Base-by-base conservation (phyloP, 75 land plant genomes). In the Picea sitchensis region DNA sequence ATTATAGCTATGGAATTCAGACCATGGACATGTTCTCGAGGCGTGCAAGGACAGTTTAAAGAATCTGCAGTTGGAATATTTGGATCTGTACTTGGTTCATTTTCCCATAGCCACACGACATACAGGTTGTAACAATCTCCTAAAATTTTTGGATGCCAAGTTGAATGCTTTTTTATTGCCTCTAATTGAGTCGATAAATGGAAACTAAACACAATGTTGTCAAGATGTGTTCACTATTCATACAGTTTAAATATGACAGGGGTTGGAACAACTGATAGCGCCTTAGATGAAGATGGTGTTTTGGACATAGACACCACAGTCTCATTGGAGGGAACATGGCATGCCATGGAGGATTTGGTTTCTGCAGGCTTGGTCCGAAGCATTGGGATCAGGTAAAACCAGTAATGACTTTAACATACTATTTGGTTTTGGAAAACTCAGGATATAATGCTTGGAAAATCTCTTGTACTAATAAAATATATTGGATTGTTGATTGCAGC, bases 11-110 rank as follows among this genome's bases (percentile, higher is more conserved):
- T 97, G 99, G 99, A 97, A 93, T 76, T 93, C 98, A 44, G 99
- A 97, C 76, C 99, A 97, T 81, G 94, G 94, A 26, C 98, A 95
- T 84, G 99, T 95, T 61, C 65, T 87, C 30, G 98, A 91, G 77
- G 99, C 99, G 21, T 97, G 98, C 62, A 83, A 95, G 80, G 99
- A 93, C 75, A 97, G 98, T 78, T 82, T 97, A 85, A 95, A 90
- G 91, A 97, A 97, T 72, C 91, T 97, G 1, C 85, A 90, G 82
- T 82, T 97, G n/a, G 93, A 95, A 20, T 97, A 95, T 86, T 76
- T 97, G 84, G 99, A 97, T 83, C 88, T 97, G 0, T 95, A 93
- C 81, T 88, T 95, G 63, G 84, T 97, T 58, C 98, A 97, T 86
- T 97, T 97, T 77, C 99, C 98, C 21, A 51, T 97, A 47, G 99